Conservation (phyloP, 306 rosid species). For the Nissolia schottii region DNA sequence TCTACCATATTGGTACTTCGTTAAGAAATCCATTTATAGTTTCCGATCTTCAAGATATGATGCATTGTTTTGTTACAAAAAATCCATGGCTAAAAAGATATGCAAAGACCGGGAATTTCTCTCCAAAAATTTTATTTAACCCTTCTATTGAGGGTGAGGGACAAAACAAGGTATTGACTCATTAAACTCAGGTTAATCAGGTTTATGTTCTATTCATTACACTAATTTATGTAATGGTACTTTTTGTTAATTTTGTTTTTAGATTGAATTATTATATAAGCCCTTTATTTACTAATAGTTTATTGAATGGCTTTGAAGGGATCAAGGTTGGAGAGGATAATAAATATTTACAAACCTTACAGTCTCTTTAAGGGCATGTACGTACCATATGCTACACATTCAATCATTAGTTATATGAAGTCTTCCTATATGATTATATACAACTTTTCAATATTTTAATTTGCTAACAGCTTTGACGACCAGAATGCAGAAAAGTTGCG, state of each 20-base stretch:
- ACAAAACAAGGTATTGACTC: not conserved
- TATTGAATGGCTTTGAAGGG: conserved; percentile 16
- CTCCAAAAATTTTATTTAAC: not conserved
- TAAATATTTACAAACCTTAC: conserved; percentile 16
- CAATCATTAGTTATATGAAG: not conserved
- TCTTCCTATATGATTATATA: not conserved
- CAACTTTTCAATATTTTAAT: too few species aligned
- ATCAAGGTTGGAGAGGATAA: not conserved
- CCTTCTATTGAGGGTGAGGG: not conserved
- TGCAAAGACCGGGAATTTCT: conserved; percentile 12
- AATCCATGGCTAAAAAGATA: conserved; percentile 15
- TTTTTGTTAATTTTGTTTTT: not conserved
- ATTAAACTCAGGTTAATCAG: not conserved
- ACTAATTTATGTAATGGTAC: not conserved
- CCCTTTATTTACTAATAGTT: not conserved
- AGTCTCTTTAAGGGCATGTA: conserved; percentile 32
- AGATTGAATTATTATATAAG: not conserved
- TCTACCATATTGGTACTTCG: conserved; percentile 39
- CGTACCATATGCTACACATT: not conserved
- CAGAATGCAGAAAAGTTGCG: conserved; percentile 30
- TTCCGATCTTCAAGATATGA: not conserved
- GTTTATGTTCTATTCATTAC: not conserved
- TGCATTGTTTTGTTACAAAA: conserved; percentile 1
- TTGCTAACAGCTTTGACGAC: conserved; percentile 37
- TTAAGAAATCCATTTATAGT: conserved; percentile 23